Evolutionary conservation across 129 eudicot species (phyloP).

Genomic region (Deinandra increscens): DNA sequence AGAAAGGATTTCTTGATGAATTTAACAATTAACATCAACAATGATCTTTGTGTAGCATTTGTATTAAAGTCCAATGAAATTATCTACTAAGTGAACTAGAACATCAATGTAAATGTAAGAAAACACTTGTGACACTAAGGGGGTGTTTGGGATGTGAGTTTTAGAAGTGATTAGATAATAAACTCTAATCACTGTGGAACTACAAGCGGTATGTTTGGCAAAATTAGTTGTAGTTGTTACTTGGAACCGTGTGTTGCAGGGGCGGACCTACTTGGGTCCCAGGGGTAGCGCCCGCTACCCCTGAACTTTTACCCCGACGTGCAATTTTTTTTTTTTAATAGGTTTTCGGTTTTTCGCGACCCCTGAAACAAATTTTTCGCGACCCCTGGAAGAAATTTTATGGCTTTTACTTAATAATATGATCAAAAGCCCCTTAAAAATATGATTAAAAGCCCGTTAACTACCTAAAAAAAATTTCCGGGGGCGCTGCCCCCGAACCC

Average conservation of each 20-base stretch:
- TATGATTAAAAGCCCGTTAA: too few relatives aligned
- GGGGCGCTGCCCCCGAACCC: too few relatives aligned
- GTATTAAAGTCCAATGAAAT: slow-evolving; percentile 2
- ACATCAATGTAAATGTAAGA: not conserved
- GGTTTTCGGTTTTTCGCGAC: too few relatives aligned
- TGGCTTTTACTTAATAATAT: too few relatives aligned
- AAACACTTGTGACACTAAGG: not conserved
- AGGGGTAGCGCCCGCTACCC: too few relatives aligned
- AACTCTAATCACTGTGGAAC: not conserved
- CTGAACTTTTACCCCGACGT: too few relatives aligned
- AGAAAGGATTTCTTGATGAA: not conserved
- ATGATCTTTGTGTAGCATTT: not conserved
- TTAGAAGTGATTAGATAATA: not conserved
- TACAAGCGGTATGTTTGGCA: not conserved
- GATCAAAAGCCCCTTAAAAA: too few relatives aligned
- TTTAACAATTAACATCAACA: not conserved
- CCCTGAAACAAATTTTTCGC: too few relatives aligned
- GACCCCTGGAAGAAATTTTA: too few relatives aligned
- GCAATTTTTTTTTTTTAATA: too few relatives aligned
- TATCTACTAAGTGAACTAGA: not conserved
- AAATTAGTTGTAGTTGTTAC: not conserved
- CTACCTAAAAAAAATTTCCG: too few relatives aligned
- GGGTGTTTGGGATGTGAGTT: not conserved
- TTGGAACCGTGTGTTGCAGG: not conserved
- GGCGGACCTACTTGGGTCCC: too few relatives aligned